Base-by-base conservation (phyloP, 2,329 filamentous ascomycete species). In the Alternaria sp. region DNA sequence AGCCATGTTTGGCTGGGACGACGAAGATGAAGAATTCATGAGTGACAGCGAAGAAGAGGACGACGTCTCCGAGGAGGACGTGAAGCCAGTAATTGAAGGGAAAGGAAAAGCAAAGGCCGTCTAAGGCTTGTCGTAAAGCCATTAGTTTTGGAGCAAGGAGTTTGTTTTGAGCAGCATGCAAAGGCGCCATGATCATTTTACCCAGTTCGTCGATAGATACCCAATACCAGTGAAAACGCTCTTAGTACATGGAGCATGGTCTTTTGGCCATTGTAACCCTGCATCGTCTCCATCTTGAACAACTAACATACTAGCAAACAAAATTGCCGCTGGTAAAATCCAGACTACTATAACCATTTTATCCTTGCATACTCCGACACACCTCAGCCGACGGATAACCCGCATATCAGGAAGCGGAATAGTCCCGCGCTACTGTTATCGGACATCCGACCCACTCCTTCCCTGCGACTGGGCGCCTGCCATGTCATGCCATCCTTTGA, bases 1-100 rank as follows among this genome's bases (percentile, higher is more conserved):
- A 51, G 81, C 84, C 0, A 92, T 93, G 72, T 91, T 89, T 69
- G 91, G 91, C 0, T 94, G 93, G 79, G 91, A 93, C 63, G 90
- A 94, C 34, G 89, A 92, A 54, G 90, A 93, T 39, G 74, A 75
- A 16, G 75, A 79, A 54, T 77, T 77, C 52, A 79, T 82, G 68
- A 82, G 80, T 55, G 80, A 82, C 20, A 81, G 80, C 28, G 81
- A 82, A 26, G 82, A 83, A 14, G n/a, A n/a, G n/a, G n/a, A n/a
- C n/a, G n/a, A n/a, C n/a, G n/a, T n/a, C n/a, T n/a, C n/a, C n/a
- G n/a, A n/a, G n/a, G 81, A 81, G 9, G 75, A 77, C 30, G 61
- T 51, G 4, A 72, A 75, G 48, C 59, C 63, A 8, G 61, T 63
- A 26, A 68, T 72, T 18, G 72, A 80, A 59, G 80, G 76, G 20